These are phyloP conservation scores for Moesziomyces antarcticus DNA, from an alignment of 1,284 basidiomycete species.

Conservation along the genomic window DNA sequence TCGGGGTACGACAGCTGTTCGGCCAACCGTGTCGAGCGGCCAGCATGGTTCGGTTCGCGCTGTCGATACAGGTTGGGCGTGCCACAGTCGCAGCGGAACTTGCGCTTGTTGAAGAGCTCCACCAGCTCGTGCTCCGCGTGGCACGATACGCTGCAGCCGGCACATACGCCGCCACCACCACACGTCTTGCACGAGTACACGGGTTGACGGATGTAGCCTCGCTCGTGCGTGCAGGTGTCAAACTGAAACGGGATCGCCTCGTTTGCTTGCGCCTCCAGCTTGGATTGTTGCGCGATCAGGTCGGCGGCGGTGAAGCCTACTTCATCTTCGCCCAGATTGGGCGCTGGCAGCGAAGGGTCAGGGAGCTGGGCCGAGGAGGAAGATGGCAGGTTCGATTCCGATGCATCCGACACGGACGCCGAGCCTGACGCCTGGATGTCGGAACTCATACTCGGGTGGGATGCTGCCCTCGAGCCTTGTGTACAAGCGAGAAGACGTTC, in stretches of 20 bases:
- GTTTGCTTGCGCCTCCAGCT: constrained; percentile 67
- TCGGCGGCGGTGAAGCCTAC: constrained; percentile 66
- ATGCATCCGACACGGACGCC: constrained; percentile 6
- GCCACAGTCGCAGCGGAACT: constrained; percentile 67
- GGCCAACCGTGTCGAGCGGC: constrained; percentile 8
- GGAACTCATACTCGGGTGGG: constrained; percentile 12
- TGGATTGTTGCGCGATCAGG: constrained; percentile 65
- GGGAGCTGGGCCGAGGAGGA: constrained; percentile 30
- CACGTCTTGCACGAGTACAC: constrained; percentile 67
- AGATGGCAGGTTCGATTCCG: not conserved
- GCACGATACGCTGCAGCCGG: constrained; percentile 68
- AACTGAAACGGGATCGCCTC: constrained; percentile 68
- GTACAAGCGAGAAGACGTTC: not conserved
- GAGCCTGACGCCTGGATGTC: constrained; percentile 6
- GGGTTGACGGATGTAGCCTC: constrained; percentile 68
- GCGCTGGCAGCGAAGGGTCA: constrained; percentile 56
- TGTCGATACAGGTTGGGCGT: constrained; percentile 53
- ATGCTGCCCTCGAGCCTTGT: not conserved
- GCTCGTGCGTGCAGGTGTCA: constrained; percentile 67
- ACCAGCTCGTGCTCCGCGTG: constrained; percentile 68
- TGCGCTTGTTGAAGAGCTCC: constrained; percentile 66
- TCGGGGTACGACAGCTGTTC: constrained; percentile 38
- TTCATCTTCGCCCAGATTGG: constrained; percentile 46
- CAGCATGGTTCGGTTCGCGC: constrained; percentile 24
- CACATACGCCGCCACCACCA: constrained; percentile 68